Evolutionary conservation across 106 monocot species (phyloP), one percentile per base, ranked within the genome.

Genomic region (Phalaenopsis aphrodite): DNA sequence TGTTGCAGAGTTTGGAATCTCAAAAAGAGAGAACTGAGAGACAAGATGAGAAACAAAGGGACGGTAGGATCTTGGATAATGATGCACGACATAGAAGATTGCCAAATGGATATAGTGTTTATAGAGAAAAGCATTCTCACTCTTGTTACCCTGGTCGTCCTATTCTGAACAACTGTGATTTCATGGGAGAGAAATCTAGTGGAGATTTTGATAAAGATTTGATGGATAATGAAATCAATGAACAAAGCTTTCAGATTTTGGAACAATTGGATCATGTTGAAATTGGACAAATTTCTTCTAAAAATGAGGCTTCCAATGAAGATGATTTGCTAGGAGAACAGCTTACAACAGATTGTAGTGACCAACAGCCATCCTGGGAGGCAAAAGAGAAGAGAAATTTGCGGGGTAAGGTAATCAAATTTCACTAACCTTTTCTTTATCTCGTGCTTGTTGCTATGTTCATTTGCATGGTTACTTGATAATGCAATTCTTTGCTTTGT

Each of bases 81-180:
- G 76, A 30, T 17, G 8, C 76, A 47, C 76, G 14, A 24, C 7
- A 49, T 76, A 11, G 49, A 24, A 11, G 46, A 49, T 76, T 41
- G 43, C 42, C 76, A 52, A 30, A 76, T 76, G 49, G 49, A 8
- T 76, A 24, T 42, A 76, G 10, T 23, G 49, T 12, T 49, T 24
- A 48, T 47, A 52, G 30, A 49, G 24, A 76, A 49, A 49, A 52
- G 49, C 75, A 48, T 21, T 6, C 47, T 7, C 47, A 75, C 6
- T 76, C 30, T 76, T 19, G 1, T 48, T 76, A 24, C 49, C 24
- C 76, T 4, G 49, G 49, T 14, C 4, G 7, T 75, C 48, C 11
- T 76, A 76, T 76, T 48, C 21, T 76, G 76, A 76, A 76, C 49
- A 47, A 49, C 21, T 76, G 76, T 24, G 42, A 76, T 76, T 21